Base-by-base conservation (phyloP, 768 basidiomycete genomes). In the Gymnopilus dilepis region DNA sequence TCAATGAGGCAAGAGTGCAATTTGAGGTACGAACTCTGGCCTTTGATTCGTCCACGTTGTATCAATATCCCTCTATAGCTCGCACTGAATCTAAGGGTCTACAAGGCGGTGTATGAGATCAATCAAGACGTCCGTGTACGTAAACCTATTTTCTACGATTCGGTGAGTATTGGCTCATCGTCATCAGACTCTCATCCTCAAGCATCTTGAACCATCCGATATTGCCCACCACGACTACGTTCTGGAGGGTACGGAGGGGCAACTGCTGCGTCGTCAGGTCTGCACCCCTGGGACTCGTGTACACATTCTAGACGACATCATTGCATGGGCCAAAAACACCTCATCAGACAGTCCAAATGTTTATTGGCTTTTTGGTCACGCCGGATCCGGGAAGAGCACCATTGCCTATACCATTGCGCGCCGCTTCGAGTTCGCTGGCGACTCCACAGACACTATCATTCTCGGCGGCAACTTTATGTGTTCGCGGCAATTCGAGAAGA, bases 1-100 rank as follows among this genome's bases (percentile, higher is more conserved):
- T 69, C 48, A 62, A 67, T 51, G 57, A 61, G 37, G 61, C 65
- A n/a, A 67, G 64, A 37, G 51, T 55, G 11, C 59, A 28, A 24
- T 62, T 69, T 34, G 61, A 61, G 62, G 68, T 67, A 43, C n/a
- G 52, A 40, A 48, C 33, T 28, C 4, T n/a, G 12, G 15, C 26
- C n/a, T 55, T 53, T 41, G 26, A 1, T 58, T 45, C 15, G 34
- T 37, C 15, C 34, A 2, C 34, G 12, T 30, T 24, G 21, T 53
- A 48, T 52, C 9, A 64, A 42, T 55, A 13, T 52, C 21, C 15
- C 41, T 60, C 26, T 43, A 8, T 61, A 68, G 67, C 55, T 68
- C 6, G 64, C 30, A 19, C 33, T 48, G 6, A 57, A 45, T 30
- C 48, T 65, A 15, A 42, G 58, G 30, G 40, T 61, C 34, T 54